phyloP scores from a whole-genome alignment of 768 basidiomycete species.

The Boletus speciosus region DNA sequence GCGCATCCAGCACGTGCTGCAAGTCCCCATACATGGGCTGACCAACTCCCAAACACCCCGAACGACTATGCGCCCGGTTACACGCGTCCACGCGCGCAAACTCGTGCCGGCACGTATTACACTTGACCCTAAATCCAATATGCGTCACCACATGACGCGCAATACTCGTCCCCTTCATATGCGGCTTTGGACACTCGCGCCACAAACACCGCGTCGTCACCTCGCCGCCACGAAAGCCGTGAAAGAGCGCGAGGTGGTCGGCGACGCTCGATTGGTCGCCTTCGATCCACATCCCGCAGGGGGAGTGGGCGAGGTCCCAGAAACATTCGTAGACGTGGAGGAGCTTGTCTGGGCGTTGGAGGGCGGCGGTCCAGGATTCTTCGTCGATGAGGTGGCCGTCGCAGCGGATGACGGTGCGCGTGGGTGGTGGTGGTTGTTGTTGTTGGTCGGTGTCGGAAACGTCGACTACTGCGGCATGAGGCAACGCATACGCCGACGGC shows the following conservation, averaged over 20 bases:
- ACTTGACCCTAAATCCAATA: slow-evolving; percentile 30
- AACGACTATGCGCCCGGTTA: slow-evolving; percentile 33
- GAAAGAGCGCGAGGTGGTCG: slow-evolving; percentile 31
- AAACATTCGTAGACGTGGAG: slow-evolving; percentile 31
- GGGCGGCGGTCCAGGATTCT: slow-evolving; percentile 23
- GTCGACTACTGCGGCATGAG: slow-evolving; percentile 22
- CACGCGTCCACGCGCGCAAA: slow-evolving; percentile 34
- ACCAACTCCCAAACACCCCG: slow-evolving; percentile 29
- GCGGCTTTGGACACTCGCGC: slow-evolving; percentile 25
- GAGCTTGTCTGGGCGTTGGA: slow-evolving; percentile 20
- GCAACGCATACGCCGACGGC: slow-evolving; percentile 2
- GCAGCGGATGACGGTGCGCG: slow-evolving; percentile 23
- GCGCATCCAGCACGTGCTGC: slow-evolving; percentile 26
- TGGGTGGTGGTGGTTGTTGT: neutral
- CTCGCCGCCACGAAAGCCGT: slow-evolving; percentile 30
- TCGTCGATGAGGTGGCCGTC: slow-evolving; percentile 29
- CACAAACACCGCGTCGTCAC: slow-evolving; percentile 30
- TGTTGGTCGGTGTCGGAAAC: slow-evolving; percentile 11
- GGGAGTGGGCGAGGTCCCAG: slow-evolving; percentile 23
- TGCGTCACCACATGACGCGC: slow-evolving; percentile 33
- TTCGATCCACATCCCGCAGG: slow-evolving; percentile 34
- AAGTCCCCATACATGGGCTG: slow-evolving; percentile 31
- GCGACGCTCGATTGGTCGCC: slow-evolving; percentile 33
- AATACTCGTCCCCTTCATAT: slow-evolving; percentile 34
- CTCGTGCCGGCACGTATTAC: slow-evolving; percentile 28